Evolutionary conservation across 2,329 filamentous ascomycete genomes (phyloP), one percentile per base, ranked within the genome.

Genomic region (Akanthomyces uredinophilus): DNA sequence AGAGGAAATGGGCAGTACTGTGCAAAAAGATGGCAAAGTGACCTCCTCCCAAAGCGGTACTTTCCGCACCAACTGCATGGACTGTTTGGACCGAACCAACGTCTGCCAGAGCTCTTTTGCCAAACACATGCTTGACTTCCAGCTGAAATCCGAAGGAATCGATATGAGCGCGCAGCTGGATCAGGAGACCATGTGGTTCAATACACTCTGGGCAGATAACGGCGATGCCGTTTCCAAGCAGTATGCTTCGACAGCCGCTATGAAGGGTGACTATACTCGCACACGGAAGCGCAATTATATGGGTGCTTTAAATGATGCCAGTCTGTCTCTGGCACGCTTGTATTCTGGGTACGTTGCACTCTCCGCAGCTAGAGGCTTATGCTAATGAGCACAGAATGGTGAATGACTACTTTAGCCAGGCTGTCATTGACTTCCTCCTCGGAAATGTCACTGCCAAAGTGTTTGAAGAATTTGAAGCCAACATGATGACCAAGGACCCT

Each of bases 51-150:
- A 97, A 72, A 81, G 78, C 29, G 93, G 93, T 1, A 85, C 96
- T 7, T 73, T 98, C n/a, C 84, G 95, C 61, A 97, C 92, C 1
- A 99, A 99, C 71, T 99, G 95, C 74, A 98, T 99, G 95, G 95
- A 99, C 71, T 99, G 95, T 68, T 79, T 99, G 11, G 95, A 99
- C 72, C 86, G 95, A 24, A 99, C 95, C 2, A 98, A 98, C 68
- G 93, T 99, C 24, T 92, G 93, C 46, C 94, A 98, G 74, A 96
- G 91, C 70, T 95, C 92, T 0, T 93, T 93, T 71, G 95, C 86
- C 5, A 90, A 92, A 70, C 86, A 89, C 70, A 90, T 91, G 66
- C 81, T 99, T 2, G 92, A 97, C 66, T 73, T 82, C 37, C 92
- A 97, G 70, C 80, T 99, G 2, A 88, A 85, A 62, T 81, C 84